Conservation (phyloP, 1,139 yeast genomes). For the Hyphopichia wangnamkhiaoensis region DNA sequence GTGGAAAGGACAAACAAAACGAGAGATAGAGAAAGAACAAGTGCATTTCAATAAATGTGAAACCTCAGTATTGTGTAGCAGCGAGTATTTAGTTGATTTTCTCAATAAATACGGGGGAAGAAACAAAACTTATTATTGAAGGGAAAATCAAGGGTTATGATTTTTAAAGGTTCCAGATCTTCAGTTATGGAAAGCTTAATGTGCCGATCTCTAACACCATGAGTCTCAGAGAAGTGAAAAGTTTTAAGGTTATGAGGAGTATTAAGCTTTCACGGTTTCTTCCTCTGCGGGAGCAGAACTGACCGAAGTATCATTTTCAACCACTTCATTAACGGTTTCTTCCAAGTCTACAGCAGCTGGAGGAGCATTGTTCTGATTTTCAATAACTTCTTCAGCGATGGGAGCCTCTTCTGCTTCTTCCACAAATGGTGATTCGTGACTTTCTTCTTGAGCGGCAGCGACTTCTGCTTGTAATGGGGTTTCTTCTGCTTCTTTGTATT, state of each 20-base stretch:
- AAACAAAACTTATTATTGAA: too few relatives aligned
- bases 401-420: slow-evolving; percentile 13
- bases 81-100: too few relatives aligned
- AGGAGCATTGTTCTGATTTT: slow-evolving; percentile 3
- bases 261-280: neutral
- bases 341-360: slow-evolving; percentile 8
- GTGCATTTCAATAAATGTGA: neutral
- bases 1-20: neutral
- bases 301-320: neutral
- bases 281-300: neutral
- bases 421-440: slow-evolving; percentile 12
- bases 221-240: neutral
- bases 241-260: neutral
- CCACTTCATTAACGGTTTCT: slow-evolving; percentile 2
- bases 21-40: neutral
- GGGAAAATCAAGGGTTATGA: too few relatives aligned
- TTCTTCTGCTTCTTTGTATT: slow-evolving; percentile 24
- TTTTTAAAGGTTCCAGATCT: too few relatives aligned
- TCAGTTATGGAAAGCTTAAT: too few relatives aligned
- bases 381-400: slow-evolving; percentile 8
- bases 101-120: too few relatives aligned
- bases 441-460: slow-evolving; percentile 15
- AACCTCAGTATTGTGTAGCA: too few relatives aligned
- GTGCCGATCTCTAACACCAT: too few relatives aligned
- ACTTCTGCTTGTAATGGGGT: slow-evolving; percentile 19